These are phyloP conservation scores for Colletotrichum noveboracense DNA, from an alignment of 2,329 filamentous ascomycete species.

Conservation along the genomic window DNA sequence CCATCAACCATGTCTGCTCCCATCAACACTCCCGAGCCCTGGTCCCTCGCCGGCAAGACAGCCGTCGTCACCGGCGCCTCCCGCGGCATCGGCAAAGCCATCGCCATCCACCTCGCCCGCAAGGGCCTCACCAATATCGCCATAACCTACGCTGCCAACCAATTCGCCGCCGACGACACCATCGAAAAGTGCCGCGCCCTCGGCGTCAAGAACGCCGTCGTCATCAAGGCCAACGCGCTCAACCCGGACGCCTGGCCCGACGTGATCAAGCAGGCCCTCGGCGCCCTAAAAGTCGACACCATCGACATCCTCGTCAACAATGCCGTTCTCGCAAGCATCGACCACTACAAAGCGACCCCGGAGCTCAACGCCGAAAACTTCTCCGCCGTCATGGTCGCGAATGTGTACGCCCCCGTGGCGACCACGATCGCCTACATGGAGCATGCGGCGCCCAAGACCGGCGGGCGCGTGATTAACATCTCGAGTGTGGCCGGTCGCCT, in stretches of 20 bases:
- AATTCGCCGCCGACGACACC: neutral
- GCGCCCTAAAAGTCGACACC: neutral
- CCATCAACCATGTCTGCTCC: neutral
- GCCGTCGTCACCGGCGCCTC: neutral
- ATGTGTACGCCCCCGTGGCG: constrained; percentile 26
- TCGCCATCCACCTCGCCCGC: neutral
- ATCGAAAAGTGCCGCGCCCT: neutral
- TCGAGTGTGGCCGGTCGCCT: constrained; percentile 26
- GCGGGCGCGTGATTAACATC: constrained; percentile 37
- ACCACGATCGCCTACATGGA: constrained; percentile 33
- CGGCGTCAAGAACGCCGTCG: neutral
- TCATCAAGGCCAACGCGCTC: neutral
- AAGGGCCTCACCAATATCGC: neutral
- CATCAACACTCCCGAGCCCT: neutral
- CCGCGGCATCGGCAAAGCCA: neutral
- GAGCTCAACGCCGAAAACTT: neutral
- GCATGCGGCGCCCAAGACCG: constrained; percentile 31
- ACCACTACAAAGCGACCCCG: neutral
- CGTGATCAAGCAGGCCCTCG: neutral
- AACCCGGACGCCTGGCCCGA: neutral
- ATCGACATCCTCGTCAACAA: constrained; percentile 12
- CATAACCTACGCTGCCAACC: neutral
- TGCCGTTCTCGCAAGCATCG: neutral
- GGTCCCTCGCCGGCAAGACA: neutral
- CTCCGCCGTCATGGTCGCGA: neutral